Base-by-base conservation (phyloP, 2,329 filamentous ascomycete species). In the Ceratocystis alfenasii region DNA sequence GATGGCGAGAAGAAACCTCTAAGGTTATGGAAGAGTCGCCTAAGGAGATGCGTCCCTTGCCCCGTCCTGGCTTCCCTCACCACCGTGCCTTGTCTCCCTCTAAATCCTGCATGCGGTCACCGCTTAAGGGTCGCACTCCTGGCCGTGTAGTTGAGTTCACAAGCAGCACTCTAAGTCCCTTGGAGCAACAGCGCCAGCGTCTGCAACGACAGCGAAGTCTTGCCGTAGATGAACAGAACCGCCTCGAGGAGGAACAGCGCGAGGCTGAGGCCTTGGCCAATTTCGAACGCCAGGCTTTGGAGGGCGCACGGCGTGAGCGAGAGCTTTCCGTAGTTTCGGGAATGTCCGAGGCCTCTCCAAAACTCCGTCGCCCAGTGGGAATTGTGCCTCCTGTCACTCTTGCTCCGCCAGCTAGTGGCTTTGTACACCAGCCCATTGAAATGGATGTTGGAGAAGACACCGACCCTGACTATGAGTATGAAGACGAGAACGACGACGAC, bases 121-220 rank as follows among this genome's bases (percentile, higher is more conserved):
- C 82, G 0, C 71, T 82, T 20, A 85, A 85, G 70, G 78, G 80
- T 2, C 82, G 78, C 68, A 84, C 81, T 1, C 81, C 81, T 0
- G 83, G 83, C 3, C 78, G 81, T 0, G 80, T 84, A 0, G 83
- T 85, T 15, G 81, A 83, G 66, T 85, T 84, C 69, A 80, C 79
- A 0, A 80, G 78, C 72, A 80, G 76, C 71, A 78, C 78, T 0
- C 72, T 80, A 5, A 80, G 79, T 2, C 79, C 80, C 0, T 70
- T 76, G 1, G 75, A 77, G 8, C 77, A 80, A 68, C 76, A 75
- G 46, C 17, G 30, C 22, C 2, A 69, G 69, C 53, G 67, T 1
- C 20, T 57, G 1, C 65, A 69, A 44, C 48, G 62, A 17, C 60
- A 65, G 36, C 44, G 41, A 30, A 46, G 50, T 17, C 28, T 60